Evolutionary conservation across 1,284 basidiomycete species (phyloP).

Genomic region (Trichosporon sp.): DNA sequence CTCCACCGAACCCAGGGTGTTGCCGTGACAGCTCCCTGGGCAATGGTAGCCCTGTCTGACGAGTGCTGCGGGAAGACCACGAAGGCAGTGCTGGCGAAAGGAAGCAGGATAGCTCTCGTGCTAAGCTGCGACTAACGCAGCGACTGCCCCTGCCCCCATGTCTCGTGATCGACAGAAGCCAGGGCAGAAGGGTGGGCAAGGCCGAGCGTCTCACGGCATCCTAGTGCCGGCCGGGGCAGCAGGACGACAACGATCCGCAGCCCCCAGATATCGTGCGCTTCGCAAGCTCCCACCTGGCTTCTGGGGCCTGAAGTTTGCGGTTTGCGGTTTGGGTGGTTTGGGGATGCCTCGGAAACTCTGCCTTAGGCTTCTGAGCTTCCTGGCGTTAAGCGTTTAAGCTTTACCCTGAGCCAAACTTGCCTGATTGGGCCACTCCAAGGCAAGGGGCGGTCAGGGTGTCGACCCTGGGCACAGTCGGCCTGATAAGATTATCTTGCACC

Average conservation of each 20-base stretch:
- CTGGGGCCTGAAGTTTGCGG: no score
- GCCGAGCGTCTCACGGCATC: no score
- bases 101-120: background rate
- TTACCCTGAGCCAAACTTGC: background rate
- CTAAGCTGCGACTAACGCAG: background rate
- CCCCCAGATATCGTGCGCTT: background rate
- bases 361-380: background rate
- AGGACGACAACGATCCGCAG: no score
- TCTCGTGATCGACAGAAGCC: background rate
- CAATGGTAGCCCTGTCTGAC: background rate
- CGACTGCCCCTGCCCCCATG: background rate
- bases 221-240: no score
- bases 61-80: background rate
- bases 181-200: background rate
- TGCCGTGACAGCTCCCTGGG: background rate
- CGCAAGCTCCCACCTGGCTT: background rate
- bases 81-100: background rate
- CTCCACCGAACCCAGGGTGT: no score
- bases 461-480: background rate
- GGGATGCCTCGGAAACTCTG: background rate
- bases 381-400: background rate
- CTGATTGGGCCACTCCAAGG: background rate
- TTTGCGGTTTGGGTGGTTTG: no score
- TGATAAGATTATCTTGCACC: background rate
- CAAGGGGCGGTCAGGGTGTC: background rate